Base-by-base conservation (phyloP, 1,284 basidiomycete species). In the Rhodofomes roseus region DNA sequence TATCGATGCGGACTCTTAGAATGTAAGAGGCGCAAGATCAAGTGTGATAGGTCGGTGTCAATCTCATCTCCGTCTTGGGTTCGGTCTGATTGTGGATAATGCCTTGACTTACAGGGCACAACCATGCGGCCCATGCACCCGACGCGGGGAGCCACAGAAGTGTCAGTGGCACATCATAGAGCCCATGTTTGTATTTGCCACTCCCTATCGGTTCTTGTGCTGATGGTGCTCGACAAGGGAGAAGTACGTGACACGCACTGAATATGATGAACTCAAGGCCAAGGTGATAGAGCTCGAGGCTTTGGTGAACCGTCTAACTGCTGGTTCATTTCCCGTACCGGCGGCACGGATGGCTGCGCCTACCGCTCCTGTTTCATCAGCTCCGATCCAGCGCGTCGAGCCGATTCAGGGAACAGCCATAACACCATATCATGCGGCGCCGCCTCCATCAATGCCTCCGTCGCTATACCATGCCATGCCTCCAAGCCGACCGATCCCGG, bases 1-100 rank as follows among this genome's bases (percentile, higher is more conserved):
- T 14, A 59, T 60, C 40, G 55, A 27, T 56, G 51, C 23, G 66
- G 53, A 65, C 65, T 14, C 52, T 18, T 65, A 80, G 84, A 85
- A 66, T 85, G 83, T 69, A 85, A 85, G 63, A 70, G 83, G 61
- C 75, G 84, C 40, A 85, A 84, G 71, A 84, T 85, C 67, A 85
- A 81, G 67, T 85, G 84, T 67, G 82, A 85, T 70, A 80, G 84
- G 76, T 81, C 66, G 76, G 62, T 52, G n/a, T 64, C 59, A 66
- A 61, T 69, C 54, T 54, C 60, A 54, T 62, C 39, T 62, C 58
- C 59, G 59, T 60, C 43, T 43, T 63, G 57, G 37, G 37, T 54
- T 41, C 39, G 16, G 59, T 68, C 58, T 64, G 68, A 54, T 58
- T 62, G 52, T 56, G 60, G 61, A 60, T 65, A 56, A 53, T 50